A percentile compares a stretch with the other conserved stretches of the same genome.
Evolutionary conservation across 768 basidiomycete species (phyloP).

Genomic region (Auricularia cornea): DNA sequence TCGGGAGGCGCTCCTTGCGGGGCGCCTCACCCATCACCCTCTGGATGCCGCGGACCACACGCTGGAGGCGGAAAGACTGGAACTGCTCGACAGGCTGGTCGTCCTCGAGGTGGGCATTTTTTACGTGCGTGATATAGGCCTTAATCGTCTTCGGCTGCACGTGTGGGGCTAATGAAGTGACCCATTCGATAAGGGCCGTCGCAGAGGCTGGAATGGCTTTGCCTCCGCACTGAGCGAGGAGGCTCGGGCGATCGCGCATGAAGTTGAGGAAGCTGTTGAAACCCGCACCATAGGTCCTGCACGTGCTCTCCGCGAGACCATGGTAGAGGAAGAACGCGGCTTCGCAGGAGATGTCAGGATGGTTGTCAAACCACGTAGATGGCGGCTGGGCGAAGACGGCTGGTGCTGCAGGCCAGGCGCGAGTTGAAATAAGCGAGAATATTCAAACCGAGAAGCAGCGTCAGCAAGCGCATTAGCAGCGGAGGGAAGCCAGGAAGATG

Average conservation of each 20-base stretch:
- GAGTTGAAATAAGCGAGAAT: conserved; percentile 17
- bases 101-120: conserved; percentile 21
- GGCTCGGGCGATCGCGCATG: conserved; percentile 1
- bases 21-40: conserved; percentile 2
- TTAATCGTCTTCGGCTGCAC: conserved; percentile 22
- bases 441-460: conserved; percentile 15
- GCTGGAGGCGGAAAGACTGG: conserved; percentile 21
- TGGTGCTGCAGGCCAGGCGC: conserved; percentile 15
- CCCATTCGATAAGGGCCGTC: not conserved
- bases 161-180: conserved; percentile 13
- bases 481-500: conserved; percentile 11
- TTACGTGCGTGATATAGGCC: conserved; percentile 17
- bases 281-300: conserved; percentile 8
- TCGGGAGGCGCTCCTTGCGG: conserved; percentile 19
- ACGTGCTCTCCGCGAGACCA: conserved; percentile 6
- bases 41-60: conserved; percentile 24
- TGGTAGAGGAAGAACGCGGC: conserved; percentile 23
- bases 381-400: conserved; percentile 16
- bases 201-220: conserved; percentile 5
- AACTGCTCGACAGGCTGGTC: conserved; percentile 19
- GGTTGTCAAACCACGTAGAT: conserved; percentile 10
- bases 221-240: conserved; percentile 1
- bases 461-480: conserved; percentile 12
- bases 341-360: conserved; percentile 7
- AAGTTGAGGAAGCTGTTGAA: conserved; percentile 25